Percentiles rank a stretch among this genome's conserved stretches.
Evolutionary conservation across 352 stramenopile species (phyloP).

Genomic region (Phytophthora boehmeriae): DNA sequence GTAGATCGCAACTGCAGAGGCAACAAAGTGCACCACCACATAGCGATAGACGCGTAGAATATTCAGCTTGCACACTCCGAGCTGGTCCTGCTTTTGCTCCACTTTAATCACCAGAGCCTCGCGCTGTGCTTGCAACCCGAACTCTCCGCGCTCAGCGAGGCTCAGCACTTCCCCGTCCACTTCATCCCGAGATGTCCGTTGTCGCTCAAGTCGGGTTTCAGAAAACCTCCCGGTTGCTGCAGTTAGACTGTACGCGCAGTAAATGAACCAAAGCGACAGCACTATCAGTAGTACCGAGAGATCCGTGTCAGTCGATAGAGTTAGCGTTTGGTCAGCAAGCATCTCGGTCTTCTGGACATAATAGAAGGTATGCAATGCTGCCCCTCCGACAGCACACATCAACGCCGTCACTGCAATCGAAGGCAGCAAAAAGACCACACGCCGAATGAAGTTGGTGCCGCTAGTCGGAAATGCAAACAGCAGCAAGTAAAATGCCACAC

Average conservation of each 20-base stretch:
- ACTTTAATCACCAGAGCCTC: conserved; percentile 63
- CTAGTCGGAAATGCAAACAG: conserved; percentile 63
- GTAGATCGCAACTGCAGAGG: conserved; percentile 51
- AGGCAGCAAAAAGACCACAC: conserved; percentile 43
- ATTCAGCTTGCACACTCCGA: conserved; percentile 60
- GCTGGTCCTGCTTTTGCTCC: conserved; percentile 58
- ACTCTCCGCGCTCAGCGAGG: conserved; percentile 67
- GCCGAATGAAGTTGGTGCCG: conserved; percentile 45
- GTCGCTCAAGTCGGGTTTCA: conserved; percentile 40
- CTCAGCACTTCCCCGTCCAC: conserved; percentile 56
- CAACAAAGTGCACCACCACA: conserved; percentile 40
- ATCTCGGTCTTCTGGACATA: conserved; percentile 56
- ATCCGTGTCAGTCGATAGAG: conserved; percentile 44
- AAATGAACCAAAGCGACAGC: conserved; percentile 52
- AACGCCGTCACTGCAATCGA: conserved; percentile 50
- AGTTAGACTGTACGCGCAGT: conserved; percentile 42
- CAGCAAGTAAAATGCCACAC: conserved; percentile 51
- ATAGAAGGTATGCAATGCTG: conserved; percentile 62
- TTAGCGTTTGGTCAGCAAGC: conserved; percentile 23
- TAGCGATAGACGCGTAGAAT: conserved; percentile 61
- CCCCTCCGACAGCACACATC: conserved; percentile 40
- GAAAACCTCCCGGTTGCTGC: conserved; percentile 42
- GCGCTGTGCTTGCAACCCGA: conserved; percentile 67
- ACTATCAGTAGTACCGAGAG: conserved; percentile 44
- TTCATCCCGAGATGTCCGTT: conserved; percentile 41